Evolutionary conservation across 139 green algal genomes (phyloP), one percentile per base, ranked within the genome.

Genomic region (Chlorella vulgaris): DNA sequence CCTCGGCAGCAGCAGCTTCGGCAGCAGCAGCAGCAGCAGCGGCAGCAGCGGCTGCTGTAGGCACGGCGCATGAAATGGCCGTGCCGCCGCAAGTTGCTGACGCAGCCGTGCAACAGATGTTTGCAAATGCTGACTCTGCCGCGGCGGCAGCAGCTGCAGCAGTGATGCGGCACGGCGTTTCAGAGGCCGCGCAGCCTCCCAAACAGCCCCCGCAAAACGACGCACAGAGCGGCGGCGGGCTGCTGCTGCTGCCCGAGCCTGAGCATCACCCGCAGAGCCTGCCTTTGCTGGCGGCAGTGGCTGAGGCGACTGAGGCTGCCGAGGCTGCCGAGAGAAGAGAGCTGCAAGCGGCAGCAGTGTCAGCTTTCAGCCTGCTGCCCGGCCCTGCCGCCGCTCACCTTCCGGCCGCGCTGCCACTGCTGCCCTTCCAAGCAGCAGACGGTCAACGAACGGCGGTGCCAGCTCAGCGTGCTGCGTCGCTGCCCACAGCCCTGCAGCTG

Each of bases 261-360:
- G 10, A 24, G 47, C 47, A 55, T 55, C 13, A 55, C 13, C 47
- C 73, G 0, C 51, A 68, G 10, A 69, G 35, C 73, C 73, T 79
- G 53, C 73, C 73, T 13, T 35, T 79, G 73, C 73, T 79, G 24
- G 73, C 73, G 0, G 73, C 73, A 8, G 73, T 53, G 36, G 73
- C 73, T 10, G 73, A 68, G 36, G 73, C 67, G 36, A 68, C 68
- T 39, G 73, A 79, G 73, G 35, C 38, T 22, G 33, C 21, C 26
- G 73, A 79, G 38, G 40, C n/a, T n/a, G n/a, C n/a, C n/a, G n/a
- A n/a, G n/a, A n/a, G n/a, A n/a, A n/a, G n/a, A n/a, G n/a, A n/a
- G n/a, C n/a, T n/a, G n/a, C n/a, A n/a, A n/a, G n/a, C n/a, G n/a
- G n/a, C n/a, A n/a, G n/a, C n/a, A n/a, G n/a, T n/a, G n/a, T n/a